Conservation (phyloP, 257 asterid genomes). For the Oldenlandia corymbosa region DNA sequence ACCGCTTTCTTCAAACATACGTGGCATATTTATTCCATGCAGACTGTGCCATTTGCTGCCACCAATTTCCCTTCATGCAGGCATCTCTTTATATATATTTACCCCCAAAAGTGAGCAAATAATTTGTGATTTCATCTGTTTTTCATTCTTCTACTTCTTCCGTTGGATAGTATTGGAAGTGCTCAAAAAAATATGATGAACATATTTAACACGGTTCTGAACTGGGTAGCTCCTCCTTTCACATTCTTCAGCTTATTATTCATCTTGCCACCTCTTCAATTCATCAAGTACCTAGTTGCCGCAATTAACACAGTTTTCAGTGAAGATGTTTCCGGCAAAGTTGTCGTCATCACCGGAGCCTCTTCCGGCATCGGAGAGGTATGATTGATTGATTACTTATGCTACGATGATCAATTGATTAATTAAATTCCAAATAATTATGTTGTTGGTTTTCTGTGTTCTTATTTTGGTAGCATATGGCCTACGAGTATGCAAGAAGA, state of each 20-base stretch:
- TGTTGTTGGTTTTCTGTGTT: too few species aligned
- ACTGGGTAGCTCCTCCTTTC: constrained; percentile 56
- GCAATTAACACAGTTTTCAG: constrained; percentile 37
- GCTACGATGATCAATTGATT: too few species aligned
- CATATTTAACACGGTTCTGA: constrained; percentile 53
- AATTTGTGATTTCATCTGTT: too few species aligned
- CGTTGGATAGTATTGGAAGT: not conserved
- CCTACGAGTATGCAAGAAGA: constrained; percentile 72
- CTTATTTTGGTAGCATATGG: constrained; percentile 44
- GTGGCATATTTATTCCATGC: too few species aligned
- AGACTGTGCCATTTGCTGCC: too few species aligned
- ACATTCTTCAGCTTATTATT: constrained; percentile 56
- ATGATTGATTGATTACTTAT: not conserved
- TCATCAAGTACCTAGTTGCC: constrained; percentile 57
- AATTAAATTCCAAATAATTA: too few species aligned
- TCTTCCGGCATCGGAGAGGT: constrained; percentile 96
- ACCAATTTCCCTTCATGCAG: too few species aligned
- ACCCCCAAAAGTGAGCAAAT: too few species aligned
- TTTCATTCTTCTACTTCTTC: too few species aligned
- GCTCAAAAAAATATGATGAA: constrained; percentile 22
- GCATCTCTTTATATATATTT: too few species aligned
- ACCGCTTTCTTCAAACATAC: too few species aligned
- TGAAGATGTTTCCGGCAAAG: constrained; percentile 69
- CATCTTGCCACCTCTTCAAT: constrained; percentile 55
- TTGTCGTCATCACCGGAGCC: constrained; percentile 77